A percentile compares a stretch with the other conserved stretches of the same genome.
phyloP scores from a whole-genome alignment of 2,329 filamentous ascomycete genomes.

The Gaeumannomyces sp. region DNA sequence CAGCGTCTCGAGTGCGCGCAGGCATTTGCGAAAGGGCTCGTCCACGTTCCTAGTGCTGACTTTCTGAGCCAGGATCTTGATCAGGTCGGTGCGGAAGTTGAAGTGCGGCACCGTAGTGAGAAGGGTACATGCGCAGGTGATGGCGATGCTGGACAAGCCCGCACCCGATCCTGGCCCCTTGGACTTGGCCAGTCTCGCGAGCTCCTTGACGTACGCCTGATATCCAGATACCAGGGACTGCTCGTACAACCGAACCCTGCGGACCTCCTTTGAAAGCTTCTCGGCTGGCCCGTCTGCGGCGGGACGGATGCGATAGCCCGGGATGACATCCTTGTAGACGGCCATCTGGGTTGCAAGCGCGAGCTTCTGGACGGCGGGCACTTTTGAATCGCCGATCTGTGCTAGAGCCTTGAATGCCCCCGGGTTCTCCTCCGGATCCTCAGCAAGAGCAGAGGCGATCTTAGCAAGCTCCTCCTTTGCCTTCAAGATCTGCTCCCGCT shows the following conservation, averaged over 20 bases:
- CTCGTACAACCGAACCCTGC: constrained; percentile 75
- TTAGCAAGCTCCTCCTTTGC: constrained; percentile 91
- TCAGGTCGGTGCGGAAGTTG: constrained; percentile 84
- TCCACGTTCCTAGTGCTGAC: constrained; percentile 68
- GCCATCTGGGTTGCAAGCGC: constrained; percentile 80
- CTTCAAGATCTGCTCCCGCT: constrained; percentile 72
- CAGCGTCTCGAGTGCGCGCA: constrained; percentile 70
- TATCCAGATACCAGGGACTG: constrained; percentile 82
- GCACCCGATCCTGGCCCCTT: constrained; percentile 28
- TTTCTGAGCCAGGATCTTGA: constrained; percentile 82
- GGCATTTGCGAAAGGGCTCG: constrained; percentile 69
- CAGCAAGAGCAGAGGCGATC: constrained; percentile 74
- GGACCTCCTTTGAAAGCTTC: constrained; percentile 89
- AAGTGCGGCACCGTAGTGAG: constrained; percentile 85
- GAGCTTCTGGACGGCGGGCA: constrained; percentile 75
- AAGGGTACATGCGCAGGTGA: constrained; percentile 78
- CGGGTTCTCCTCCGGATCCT: constrained; percentile 87
- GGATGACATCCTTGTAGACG: constrained; percentile 93
- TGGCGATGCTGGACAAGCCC: constrained; percentile 65
- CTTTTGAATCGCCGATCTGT: constrained; percentile 62
- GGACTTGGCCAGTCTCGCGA: constrained; percentile 61
- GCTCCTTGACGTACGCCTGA: constrained; percentile 72
- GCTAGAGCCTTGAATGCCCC: constrained; percentile 72
- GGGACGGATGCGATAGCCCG: constrained; percentile 89
- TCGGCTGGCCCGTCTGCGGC: constrained; percentile 68